Evolutionary conservation across 208 protist species (phyloP).

Genomic region (Trypanosoma congolense): DNA sequence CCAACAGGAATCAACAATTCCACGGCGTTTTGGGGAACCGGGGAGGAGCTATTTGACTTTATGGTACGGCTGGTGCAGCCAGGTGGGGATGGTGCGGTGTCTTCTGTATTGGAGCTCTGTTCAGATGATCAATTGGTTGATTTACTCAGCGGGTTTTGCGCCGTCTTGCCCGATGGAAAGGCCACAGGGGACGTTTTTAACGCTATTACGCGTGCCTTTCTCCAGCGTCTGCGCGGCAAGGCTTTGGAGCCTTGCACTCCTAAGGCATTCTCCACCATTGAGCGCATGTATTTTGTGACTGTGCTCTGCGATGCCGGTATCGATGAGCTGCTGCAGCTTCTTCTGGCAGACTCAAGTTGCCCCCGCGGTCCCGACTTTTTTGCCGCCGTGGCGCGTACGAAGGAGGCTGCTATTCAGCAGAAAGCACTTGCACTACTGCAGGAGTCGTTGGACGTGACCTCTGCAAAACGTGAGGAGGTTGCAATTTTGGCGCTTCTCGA

Average conservation of each 20-base stretch:
- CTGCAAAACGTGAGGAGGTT: conserved; percentile 10
- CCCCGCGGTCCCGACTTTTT: conserved; percentile 75
- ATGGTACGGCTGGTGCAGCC: conserved; percentile 35
- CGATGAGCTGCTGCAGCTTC: conserved; percentile 15
- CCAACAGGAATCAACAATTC: conserved; percentile 52
- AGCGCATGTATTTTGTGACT: conserved; percentile 60
- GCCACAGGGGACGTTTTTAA: conserved; percentile 37
- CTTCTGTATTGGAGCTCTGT: conserved; percentile 28
- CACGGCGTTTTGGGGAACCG: conserved; percentile 44
- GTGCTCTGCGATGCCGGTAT: conserved; percentile 34
- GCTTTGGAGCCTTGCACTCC: background rate
- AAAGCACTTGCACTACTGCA: conserved; percentile 34
- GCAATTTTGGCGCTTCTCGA: conserved; percentile 52
- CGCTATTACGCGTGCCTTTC: conserved; percentile 34
- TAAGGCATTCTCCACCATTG: conserved; percentile 37
- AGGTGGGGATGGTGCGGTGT: background rate
- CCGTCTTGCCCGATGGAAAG: conserved; percentile 38
- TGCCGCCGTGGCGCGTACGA: conserved; percentile 52
- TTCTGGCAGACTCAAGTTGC: conserved; percentile 17
- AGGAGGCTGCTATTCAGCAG: conserved; percentile 27
- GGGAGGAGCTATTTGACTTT: conserved; percentile 56
- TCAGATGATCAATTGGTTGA: conserved; percentile 49
- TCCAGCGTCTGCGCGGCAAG: conserved; percentile 20
- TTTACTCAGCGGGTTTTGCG: conserved; percentile 53
- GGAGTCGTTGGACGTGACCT: conserved; percentile 30